A percentile compares a stretch with the other conserved stretches of the same genome.
Conservation (phyloP, 208 protist genomes). For the Trypanosoma boissoni region DNA sequence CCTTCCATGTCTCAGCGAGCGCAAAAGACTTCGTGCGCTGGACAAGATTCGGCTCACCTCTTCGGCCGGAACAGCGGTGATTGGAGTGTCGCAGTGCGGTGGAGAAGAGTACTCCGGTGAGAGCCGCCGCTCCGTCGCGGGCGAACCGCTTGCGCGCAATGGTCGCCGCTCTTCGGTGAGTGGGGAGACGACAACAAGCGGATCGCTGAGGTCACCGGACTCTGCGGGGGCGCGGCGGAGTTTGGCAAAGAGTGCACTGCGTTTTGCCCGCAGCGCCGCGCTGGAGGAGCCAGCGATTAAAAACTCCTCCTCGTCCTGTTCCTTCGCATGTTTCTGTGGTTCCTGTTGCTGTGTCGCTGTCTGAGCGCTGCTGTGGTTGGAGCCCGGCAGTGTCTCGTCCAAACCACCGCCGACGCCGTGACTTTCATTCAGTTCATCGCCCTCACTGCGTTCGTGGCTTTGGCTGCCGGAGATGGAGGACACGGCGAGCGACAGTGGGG, state of each 20-base stretch:
- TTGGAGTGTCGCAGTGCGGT: too few relatives aligned
- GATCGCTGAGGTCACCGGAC: neutral
- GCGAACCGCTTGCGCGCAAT: neutral
- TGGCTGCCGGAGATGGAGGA: too few relatives aligned
- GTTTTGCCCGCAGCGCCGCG: slow-evolving; percentile 4
- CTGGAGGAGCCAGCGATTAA: neutral
- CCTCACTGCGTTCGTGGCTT: too few relatives aligned
- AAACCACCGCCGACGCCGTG: too few relatives aligned
- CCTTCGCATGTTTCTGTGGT: neutral
- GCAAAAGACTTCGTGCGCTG: slow-evolving; percentile 12
- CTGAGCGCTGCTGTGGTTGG: neutral
- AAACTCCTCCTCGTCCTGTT: too few relatives aligned
- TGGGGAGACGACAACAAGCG: slow-evolving; percentile 16
- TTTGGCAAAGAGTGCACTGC: slow-evolving; percentile 12
- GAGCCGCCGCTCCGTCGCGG: slow-evolving; percentile 12
- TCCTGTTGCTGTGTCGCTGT: neutral
- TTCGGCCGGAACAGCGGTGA: neutral
- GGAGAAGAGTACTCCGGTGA: slow-evolving; percentile 16
- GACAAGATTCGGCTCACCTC: slow-evolving; percentile 22
- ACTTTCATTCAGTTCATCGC: too few relatives aligned
- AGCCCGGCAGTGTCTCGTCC: too few relatives aligned
- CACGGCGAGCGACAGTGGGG: too few relatives aligned
- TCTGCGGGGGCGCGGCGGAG: neutral
- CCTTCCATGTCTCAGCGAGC: neutral
- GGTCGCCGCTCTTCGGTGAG: slow-evolving; percentile 17